Conservation (phyloP, 2,329 filamentous ascomycete species). For the Colletotrichum sp. region DNA sequence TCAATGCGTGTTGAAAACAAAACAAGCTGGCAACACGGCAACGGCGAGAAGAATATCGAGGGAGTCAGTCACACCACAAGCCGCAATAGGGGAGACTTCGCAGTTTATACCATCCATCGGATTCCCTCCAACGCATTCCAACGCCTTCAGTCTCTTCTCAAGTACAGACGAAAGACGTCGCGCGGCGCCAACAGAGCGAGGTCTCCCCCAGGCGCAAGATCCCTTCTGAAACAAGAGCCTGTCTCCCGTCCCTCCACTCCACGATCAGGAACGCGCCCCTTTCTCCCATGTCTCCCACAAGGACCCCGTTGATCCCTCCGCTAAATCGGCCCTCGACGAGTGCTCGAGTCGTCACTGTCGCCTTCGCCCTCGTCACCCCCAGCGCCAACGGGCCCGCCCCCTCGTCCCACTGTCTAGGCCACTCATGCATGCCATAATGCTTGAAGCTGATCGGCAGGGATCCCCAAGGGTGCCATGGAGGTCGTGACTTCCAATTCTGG, state of each 20-base stretch:
- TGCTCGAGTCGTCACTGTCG: neutral
- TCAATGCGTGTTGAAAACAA: neutral
- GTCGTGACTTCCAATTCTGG: neutral
- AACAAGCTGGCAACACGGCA: neutral
- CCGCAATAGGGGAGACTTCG: neutral
- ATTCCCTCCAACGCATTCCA: neutral
- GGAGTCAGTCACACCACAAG: neutral
- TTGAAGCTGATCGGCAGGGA: conserved; percentile 16
- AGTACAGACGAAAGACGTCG: conserved; percentile 18
- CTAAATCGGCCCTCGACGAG: neutral
- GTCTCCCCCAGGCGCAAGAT: conserved; percentile 9
- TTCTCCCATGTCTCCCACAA: neutral
- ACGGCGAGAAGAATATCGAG: neutral
- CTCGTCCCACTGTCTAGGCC: conserved; percentile 13
- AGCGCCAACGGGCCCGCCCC: neutral
- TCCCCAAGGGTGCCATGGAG: conserved; percentile 10
- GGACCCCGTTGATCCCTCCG: conserved; percentile 11
- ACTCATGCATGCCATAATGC: conserved; percentile 22
- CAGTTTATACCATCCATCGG: neutral
- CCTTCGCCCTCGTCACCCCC: neutral
- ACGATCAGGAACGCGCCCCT: conserved; percentile 13
- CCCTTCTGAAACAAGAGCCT: conserved; percentile 20
- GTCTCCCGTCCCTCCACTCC: conserved; percentile 16
- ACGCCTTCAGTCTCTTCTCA: neutral
- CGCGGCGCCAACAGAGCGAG: conserved; percentile 2